Base-by-base conservation (phyloP, 805 yeast genomes). In the Wickerhamiella kurtzmanii region DNA sequence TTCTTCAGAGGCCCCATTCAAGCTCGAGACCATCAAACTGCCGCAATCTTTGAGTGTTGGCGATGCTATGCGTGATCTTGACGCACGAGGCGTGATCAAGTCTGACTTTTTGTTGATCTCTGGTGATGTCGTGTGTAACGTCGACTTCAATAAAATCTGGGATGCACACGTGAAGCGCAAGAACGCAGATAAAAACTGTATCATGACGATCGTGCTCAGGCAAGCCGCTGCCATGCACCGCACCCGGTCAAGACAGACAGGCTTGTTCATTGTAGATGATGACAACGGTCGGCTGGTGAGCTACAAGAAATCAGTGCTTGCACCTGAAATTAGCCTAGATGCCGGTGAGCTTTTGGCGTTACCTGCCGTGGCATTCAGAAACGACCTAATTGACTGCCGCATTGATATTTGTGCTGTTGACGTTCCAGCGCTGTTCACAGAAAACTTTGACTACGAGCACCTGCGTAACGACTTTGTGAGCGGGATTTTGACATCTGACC, bases 1-100 rank as follows among this genome's bases (percentile, higher is more conserved):
- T 43, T 42, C 56, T 4, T 49, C 65, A 4, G 76, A 79, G 60
- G 76, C 94, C 2, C 95, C 96, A 1, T 89, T 92, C 63, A 74
- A 75, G 47, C 74, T 92, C 41, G 75, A 77, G 43, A 82, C 94
- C 2, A 76, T 89, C 45, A 74, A 83, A 71, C 77, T 94, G 20
- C 76, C 86, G 43, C 96, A 89, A 62, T 79, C 92, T 9, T 69
- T 88, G 63, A 83, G 94, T 22, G 94, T 89, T 9, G 98, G 98
- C 54, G 98, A 92, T 66, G 94, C 95, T 18, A 84, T 92, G 94
- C 75, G 98, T 62, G 97, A 89, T 60, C 68, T 92, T 49, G 98
- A 92, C 63, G 80, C 84, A 50, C 72, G 95, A 56, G 96, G 96
- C 4, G 68, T 89, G 48, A 84, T 92, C 44, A 77, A 83, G 1